Evolutionary conservation across 805 yeast genomes (phyloP), one percentile per base, ranked within the genome.

Genomic region (Starmerella sirachaensis): DNA sequence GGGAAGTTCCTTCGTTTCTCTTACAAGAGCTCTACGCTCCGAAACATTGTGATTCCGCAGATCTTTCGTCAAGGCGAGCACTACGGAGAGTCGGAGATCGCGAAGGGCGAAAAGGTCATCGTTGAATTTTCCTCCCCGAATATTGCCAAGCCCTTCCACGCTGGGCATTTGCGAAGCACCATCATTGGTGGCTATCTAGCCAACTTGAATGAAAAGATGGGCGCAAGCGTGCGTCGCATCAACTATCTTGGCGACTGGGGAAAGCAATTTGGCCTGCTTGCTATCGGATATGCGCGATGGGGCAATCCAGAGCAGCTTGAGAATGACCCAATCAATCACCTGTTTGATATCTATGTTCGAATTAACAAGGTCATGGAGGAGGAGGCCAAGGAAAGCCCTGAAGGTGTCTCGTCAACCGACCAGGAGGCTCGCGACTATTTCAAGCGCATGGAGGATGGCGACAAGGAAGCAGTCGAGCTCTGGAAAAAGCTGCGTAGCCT

Each of bases 171-270:
- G 61, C 78, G 99, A 63, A 81, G 94, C 22, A 91, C 99, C 31
- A 91, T 91, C 56, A 91, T 91, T 58, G 99, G 99, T 52, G 97
- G 97, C 12, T 91, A 85, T 65, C 60, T 91, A 33, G 64, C 94
- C 28, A 88, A 86, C 62, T 68, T 91, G 58, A 82, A 91, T 58
- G 95, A 85, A 63, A 76, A 74, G 50, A 67, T 78, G 41, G 98
- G 97, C 32, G 91, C 88, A 82, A 72, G 83, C n/a, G 98, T 91
- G 31, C 63, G 71, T 49, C 74, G 96, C 64, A 70, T 88, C 67
- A 91, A 91, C 68, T 91, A 91, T 62, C 69, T 91, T 49, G 99
- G 99, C 55, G 99, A 91, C 64, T 91, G 98, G 98, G 99, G 99
- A 41, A 91, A 91, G 64, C 99, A 91, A 66, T 91, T 88, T 55